These are phyloP conservation scores for Solanum peruvianum DNA, from an alignment of 257 asterid genomes.

Conservation along the genomic window DNA sequence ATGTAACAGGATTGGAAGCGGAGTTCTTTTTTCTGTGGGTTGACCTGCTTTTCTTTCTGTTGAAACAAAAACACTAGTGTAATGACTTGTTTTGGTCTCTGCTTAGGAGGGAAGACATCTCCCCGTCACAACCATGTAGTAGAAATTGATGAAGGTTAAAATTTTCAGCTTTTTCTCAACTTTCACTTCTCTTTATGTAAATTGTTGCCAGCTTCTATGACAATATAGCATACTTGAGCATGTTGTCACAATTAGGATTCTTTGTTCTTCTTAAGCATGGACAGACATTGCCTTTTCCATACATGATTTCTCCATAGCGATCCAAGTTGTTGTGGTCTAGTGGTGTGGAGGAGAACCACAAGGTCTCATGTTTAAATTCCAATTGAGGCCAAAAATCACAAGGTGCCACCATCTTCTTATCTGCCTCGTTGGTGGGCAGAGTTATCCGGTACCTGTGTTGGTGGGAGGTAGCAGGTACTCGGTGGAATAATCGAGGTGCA, in stretches of 20 bases:
- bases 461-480: background rate
- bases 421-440: background rate
- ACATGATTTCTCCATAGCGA: background rate
- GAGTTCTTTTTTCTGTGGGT: background rate
- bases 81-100: constrained; percentile 40
- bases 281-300: background rate
- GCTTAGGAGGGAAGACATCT: constrained; percentile 21
- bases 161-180: background rate
- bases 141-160: constrained; percentile 51
- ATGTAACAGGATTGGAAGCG: background rate
- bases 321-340: background rate
- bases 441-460: background rate
- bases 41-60: background rate
- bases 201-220: background rate
- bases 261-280: background rate
- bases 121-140: constrained; percentile 9
- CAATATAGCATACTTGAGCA: background rate
- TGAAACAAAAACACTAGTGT: constrained; percentile 6
- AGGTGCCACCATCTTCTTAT: background rate
- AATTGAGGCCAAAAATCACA: background rate
- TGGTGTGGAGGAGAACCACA: background rate
- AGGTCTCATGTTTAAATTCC: background rate
- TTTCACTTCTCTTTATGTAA: background rate
- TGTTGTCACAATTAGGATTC: background rate
- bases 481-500: background rate